Evolutionary conservation across 1,284 basidiomycete genomes (phyloP), one percentile per base, ranked within the genome.

Genomic region (Rhizopogon hawkerae): DNA sequence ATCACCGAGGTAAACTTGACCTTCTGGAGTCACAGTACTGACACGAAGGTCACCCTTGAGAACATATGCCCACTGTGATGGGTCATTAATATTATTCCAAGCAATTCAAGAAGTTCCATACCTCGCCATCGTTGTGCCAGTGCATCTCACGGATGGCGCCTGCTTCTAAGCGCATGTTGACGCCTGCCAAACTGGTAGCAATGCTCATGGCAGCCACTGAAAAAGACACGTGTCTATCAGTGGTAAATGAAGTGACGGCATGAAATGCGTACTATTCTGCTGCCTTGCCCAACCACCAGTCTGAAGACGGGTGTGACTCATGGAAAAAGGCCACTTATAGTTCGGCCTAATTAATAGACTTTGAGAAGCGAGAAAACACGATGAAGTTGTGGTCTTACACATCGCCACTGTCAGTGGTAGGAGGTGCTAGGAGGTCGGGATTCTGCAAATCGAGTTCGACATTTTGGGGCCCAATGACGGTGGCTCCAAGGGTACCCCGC

Each of bases 101-200:
- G 13, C 5, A 18, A 3, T 23, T 24, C 4, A 33, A 16, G 29
- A 24, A 21, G 21, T 16, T 49, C 36, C 24, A 23, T 56, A 68
- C 70, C 60, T 81, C 79, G 26, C 68, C 70, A 37, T 72, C 70
- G 1, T 61, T 69, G 56, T 82, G 81, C 79, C 81, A 83, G 49
- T 83, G 79, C 55, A 83, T 63, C 60, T 81, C 79, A 47, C 75
- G 70, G 46, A 79, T 68, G 1, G 76, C 76, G 0, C 78, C 79
- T 43, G 68, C 59, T 56, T 79, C 69, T 7, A 83, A 65, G 26
- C 76, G 72, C 79, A 81, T 81, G 53, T 82, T 72, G 11, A 81
- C 79, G n/a, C 62, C 61, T 5, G 69, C 68, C 10, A 74, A 57
- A 9, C 50, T 67, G 10, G 65, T 68, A 7, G 76, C 75, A 4